These are phyloP conservation scores for Pyrenophora tritici-repentis DNA, from an alignment of 2,329 filamentous ascomycete species.

Conservation along the genomic window DNA sequence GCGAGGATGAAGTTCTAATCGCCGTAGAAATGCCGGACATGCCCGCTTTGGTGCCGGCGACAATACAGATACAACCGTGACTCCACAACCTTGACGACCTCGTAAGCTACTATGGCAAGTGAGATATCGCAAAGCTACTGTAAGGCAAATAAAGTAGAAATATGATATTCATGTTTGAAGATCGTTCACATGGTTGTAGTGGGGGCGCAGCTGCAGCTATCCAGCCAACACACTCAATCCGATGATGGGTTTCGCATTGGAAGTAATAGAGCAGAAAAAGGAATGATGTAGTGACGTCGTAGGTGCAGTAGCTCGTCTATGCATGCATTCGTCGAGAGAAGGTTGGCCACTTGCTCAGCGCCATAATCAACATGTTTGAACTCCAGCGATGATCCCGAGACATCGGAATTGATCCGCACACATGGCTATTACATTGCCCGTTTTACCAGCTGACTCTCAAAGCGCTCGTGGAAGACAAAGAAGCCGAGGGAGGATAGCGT, in stretches of 20 bases:
- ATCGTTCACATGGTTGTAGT: not conserved
- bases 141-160: no score
- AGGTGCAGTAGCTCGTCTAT: no score
- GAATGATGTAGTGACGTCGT: no score
- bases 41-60: not conserved
- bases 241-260: not conserved
- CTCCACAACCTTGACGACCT: no score
- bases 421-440: not conserved
- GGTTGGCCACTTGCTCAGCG: no score
- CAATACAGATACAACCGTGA: not conserved
- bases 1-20: not conserved
- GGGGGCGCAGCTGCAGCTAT: no score
- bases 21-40: slow-evolving; percentile 3
- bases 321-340: no score
- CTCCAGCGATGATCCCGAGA: no score
- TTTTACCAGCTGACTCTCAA: slow-evolving; percentile 7
- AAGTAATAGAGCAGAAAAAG: not conserved
- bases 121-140: not conserved
- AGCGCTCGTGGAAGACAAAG: not conserved
- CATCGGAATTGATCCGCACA: no score
- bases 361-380: no score
- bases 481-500: slow-evolving; percentile 12
- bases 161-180: not conserved
- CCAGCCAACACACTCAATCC: no score
- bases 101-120: not conserved